Base-by-base conservation (phyloP, 2,329 filamentous ascomycete genomes). In the Aspergillus bombycis region DNA sequence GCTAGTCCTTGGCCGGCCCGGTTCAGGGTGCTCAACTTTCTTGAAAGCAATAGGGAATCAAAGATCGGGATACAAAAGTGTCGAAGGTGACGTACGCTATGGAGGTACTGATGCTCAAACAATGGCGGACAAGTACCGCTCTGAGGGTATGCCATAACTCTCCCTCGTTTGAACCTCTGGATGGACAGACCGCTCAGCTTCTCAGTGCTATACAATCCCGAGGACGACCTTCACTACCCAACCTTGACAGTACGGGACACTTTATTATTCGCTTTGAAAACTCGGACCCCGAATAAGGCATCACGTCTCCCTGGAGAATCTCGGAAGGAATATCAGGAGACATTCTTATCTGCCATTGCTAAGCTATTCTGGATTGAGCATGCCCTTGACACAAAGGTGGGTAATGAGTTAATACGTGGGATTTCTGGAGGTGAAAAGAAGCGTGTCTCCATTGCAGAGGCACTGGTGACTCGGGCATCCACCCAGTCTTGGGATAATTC, bases 301-400 rank as follows among this genome's bases (percentile, higher is more conserved):
- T 36, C 30, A 26, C 84, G 92, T 54, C 91, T 92, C 0, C 86
- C 84, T 4, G 92, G 91, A 26, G 85, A 95, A 69, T 88, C 86
- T 45, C 91, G 91, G 75, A 76, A 79, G 7, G 88, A 91, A 19
- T 94, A 94, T 81, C 94, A 94, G 80, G 84, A 91, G 57, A 88
- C 88, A 69, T 88, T 96, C 62, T 82, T 94, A 65, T 84, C 87
- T 21, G 86, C 90, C 71, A 83, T 97, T 63, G 82, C 97, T 58
- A 92, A 92, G 73, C 95, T 96, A 91, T 96, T 97, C 83, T 95
- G 94, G 74, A 96, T 97, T 60, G 91, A 94, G 76, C 93, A 97
- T 77, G 96, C 93, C 0, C 86, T 88, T 58, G 86, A 93, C 74
- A 97, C 94, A 0, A 88, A 94, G 34, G 92, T 97, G 30, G 94